Base-by-base conservation (phyloP, 164 flowering plant species). In the Tetracentron sinense region DNA sequence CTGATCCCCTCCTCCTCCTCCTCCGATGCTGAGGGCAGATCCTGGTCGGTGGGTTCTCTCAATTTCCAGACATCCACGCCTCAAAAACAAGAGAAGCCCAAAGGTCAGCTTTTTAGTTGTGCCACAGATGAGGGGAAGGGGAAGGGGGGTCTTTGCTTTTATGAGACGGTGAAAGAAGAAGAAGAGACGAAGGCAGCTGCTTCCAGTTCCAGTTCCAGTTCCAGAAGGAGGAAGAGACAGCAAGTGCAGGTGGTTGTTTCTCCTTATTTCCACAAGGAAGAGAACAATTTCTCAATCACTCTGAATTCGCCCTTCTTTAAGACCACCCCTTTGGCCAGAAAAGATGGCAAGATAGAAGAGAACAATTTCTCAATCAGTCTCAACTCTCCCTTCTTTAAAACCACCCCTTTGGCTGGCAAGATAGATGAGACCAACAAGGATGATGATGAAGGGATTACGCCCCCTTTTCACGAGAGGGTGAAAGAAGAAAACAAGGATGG, bases 21-120 rank as follows among this genome's bases (percentile, higher is more conserved):
- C n/a, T n/a, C n/a, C n/a, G n/a, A n/a, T n/a, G n/a, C n/a, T n/a
- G n/a, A n/a, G n/a, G n/a, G n/a, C n/a, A n/a, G n/a, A n/a, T n/a
- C n/a, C n/a, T n/a, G n/a, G 15, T 42, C 47, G 15, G 3, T 12
- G 53, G 53, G 2, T 25, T 17, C 58, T 29, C 59, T 22, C 21
- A 6, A 21, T 54, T 59, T 59, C 46, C 42, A 52, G 21, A 53
- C 59, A 0, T 53, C 46, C 6, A 67, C 64, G 22, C 70, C 64
- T 44, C 58, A 23, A 21, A 59, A 59, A 44, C 44, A 20, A 59
- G 58, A 60, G 30, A 53, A 44, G 2, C 38, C 52, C 4, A 38
- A 29, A 29, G 56, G 20, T 2, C 14, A 20, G 16, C 14, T 46
- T 14, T 46, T 46, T 30, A n/a, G 20, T 44, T 60, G 16, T 26